Percentiles rank a stretch among this genome's conserved stretches.
Conservation (phyloP, 257 asterid species). For the Solanum virginianum region DNA sequence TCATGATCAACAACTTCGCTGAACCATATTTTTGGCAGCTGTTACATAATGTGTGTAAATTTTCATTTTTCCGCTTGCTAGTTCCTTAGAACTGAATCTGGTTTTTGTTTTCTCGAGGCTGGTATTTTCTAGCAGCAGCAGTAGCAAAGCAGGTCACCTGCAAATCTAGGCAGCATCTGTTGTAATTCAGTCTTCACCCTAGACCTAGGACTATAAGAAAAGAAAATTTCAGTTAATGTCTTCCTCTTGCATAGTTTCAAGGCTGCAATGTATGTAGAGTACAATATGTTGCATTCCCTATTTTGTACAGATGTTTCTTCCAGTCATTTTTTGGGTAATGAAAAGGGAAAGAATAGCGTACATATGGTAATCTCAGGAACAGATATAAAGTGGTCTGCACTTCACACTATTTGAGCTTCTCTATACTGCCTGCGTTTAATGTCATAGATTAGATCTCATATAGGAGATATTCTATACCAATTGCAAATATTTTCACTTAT, state of each 20-base stretch:
- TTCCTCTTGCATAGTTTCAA: not conserved
- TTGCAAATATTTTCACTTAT: not conserved
- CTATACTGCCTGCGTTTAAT: not conserved
- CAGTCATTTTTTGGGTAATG: not conserved
- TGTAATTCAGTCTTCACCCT: not conserved
- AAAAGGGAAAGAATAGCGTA: not conserved
- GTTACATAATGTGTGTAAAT: not conserved
- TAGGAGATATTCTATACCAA: not conserved
- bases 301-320: not conserved
- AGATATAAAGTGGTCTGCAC: not conserved
- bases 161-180: not conserved
- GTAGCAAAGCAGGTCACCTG: not conserved
- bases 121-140: not conserved
- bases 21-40: slow-evolving; percentile 1
- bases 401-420: not conserved
- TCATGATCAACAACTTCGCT: slow-evolving; percentile 48
- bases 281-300: not conserved
- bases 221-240: not conserved
- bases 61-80: not conserved
- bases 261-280: not conserved
- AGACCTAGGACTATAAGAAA: not conserved
- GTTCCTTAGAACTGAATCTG: not conserved
- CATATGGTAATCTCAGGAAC: not conserved
- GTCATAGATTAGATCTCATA: not conserved
- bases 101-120: not conserved